Percentiles rank a stretch among this genome's conserved stretches.
phyloP scores from a whole-genome alignment of 176 grass and related monocot species.

The Juncus inflexus region DNA sequence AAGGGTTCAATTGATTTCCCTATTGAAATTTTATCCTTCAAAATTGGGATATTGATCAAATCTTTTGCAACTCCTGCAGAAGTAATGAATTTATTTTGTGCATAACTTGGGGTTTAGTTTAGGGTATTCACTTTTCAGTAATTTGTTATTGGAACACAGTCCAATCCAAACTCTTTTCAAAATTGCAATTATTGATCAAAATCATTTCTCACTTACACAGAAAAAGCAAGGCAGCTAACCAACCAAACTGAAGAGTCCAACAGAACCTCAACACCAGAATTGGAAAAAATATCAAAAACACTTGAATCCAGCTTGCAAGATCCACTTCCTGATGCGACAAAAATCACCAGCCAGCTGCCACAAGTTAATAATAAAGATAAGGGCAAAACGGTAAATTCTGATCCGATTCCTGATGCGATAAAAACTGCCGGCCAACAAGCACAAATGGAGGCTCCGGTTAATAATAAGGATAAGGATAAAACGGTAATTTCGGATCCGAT shows the following conservation, averaged over 20 bases:
- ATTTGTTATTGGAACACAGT: no score
- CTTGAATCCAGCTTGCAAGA: background rate
- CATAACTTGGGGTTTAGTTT: background rate
- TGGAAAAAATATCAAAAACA: constrained; percentile 2
- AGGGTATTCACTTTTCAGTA: background rate
- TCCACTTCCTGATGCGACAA: background rate
- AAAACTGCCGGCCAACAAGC: constrained; percentile 1
- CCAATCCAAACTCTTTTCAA: background rate
- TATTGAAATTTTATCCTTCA: no score
- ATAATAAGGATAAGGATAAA: background rate
- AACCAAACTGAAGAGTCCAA: background rate
- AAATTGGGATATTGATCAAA: background rate
- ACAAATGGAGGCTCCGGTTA: background rate
- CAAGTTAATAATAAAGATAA: no score
- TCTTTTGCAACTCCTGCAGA: no score
- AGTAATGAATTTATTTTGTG: background rate
- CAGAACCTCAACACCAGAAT: constrained; percentile 4
- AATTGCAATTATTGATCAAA: no score
- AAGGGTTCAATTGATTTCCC: no score
- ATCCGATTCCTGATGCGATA: constrained; percentile 22
- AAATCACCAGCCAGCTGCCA: no score
- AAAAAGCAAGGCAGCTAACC: background rate
- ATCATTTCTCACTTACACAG: constrained; percentile 1
- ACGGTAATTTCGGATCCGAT: background rate
- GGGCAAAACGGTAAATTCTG: background rate